Base-by-base conservation (phyloP, 345 rosid genomes). In the Salix dunnii region DNA sequence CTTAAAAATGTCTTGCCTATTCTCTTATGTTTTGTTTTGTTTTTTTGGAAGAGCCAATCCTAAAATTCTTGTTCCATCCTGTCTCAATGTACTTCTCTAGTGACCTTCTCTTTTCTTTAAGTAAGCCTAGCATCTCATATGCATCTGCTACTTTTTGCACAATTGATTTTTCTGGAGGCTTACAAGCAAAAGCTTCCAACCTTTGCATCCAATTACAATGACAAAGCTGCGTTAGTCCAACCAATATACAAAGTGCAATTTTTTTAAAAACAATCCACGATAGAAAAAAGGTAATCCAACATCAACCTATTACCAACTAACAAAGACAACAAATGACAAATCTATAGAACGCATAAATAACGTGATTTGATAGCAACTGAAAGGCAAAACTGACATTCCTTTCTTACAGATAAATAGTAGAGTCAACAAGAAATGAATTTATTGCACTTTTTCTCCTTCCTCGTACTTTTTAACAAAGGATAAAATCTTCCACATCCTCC, bases 71-170 rank as follows among this genome's bases (percentile, higher is more conserved):
- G 55, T 13, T 60, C 23, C 68, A 61, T 63, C 51, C 78, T 2
- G 49, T 31, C 35, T 46, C 48, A 1, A 5, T 72, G 81, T 89
- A 95, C 87, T 88, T 95, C 23, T 85, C 83, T 76, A 89, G 9
- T 31, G 91, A 78, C 70, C 89, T 84, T 35, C 89, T 88, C 80
- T 89, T 93, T 67, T 95, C 96, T 72, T 95, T 91, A 16, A 63
- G 77, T 81, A 85, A 81, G 73, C 96, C 96, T 73, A 90, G 77
- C 67, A 90, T 73, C 82, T 89, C 98, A 71, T 90, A 93, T 49
- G 96, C 92, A 84, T 95, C 86, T 14, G 91, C 94, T 68, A 93
- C 98, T 74, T 86, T 88, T 87, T 86, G 90, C 72, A 93, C 87
- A 35, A 91, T 71, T 53, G 91, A 86, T 83, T 90, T 90, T 68